Evolutionary conservation across 345 rosid genomes (phyloP).

Genomic region (Eucalyptus erythrocorys): DNA sequence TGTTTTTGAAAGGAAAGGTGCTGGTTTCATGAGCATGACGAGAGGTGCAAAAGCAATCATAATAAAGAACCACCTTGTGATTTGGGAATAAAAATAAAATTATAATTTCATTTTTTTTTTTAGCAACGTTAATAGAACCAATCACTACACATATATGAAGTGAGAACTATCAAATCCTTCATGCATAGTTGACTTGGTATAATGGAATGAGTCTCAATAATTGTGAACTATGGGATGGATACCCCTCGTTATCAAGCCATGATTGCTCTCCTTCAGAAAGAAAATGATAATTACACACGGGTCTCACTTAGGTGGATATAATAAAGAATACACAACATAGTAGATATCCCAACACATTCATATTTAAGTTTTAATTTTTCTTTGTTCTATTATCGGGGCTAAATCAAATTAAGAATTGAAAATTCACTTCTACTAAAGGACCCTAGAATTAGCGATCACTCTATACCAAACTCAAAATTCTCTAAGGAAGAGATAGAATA

Average conservation of each 20-base stretch:
- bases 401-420: background rate
- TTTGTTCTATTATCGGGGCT: background rate
- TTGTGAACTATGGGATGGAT: background rate
- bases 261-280: background rate
- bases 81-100: background rate
- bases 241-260: background rate
- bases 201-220: background rate
- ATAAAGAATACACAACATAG: background rate
- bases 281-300: background rate
- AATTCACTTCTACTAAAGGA: background rate
- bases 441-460: background rate
- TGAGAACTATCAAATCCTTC: background rate
- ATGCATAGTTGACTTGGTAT: background rate
- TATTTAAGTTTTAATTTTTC: accelerated
- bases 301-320: background rate
- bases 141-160: background rate
- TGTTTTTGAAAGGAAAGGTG: background rate
- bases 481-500: background rate
- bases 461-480: background rate
- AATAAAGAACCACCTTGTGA: background rate
- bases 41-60: slow-evolving; percentile 6
- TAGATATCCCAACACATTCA: background rate
- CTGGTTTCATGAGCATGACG: background rate
- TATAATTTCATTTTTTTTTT: background rate
- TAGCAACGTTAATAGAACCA: background rate